Evolutionary conservation across 2,329 filamentous ascomycete genomes (phyloP).

Genomic region (Orbilia quercus): DNA sequence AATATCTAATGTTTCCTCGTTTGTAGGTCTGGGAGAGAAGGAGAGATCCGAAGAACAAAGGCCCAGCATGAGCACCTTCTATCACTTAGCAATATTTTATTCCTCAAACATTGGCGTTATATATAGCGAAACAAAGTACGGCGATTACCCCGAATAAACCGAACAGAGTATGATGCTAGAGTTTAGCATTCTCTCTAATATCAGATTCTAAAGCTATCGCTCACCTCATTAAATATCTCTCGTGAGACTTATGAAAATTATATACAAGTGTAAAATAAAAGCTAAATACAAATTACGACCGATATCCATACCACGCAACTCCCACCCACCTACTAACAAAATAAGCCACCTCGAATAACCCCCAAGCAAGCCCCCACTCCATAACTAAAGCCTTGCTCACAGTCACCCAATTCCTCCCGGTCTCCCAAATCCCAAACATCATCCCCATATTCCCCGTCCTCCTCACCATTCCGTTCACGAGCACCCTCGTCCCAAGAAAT

Average conservation of each 20-base stretch:
- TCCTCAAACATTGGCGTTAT: too few relatives aligned
- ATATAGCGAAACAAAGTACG: too few relatives aligned
- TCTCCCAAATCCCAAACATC: constrained; percentile 53
- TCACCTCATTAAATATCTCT: constrained; percentile 21
- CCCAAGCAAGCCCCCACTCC: constrained; percentile 59
- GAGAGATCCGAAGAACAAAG: constrained; percentile 49
- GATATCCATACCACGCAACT: constrained; percentile 59
- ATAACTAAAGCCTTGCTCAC: constrained; percentile 56
- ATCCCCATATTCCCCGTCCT: constrained; percentile 34
- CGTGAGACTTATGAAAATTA: constrained; percentile 8
- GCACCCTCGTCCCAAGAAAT: constrained; percentile 22
- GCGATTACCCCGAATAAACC: too few relatives aligned
- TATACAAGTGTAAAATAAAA: constrained; percentile 19
- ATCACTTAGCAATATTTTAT: too few relatives aligned
- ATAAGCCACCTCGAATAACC: constrained; percentile 59
- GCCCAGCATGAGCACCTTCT: constrained; percentile 9
- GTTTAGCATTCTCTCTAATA: not conserved
- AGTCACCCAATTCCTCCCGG: constrained; percentile 51
- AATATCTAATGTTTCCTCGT: constrained; percentile 17
- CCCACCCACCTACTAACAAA: constrained; percentile 58
- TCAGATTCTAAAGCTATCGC: not conserved
- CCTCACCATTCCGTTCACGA: constrained; percentile 10
- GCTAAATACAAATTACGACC: not conserved
- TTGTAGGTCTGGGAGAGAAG: constrained; percentile 50
- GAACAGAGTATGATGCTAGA: not conserved